phyloP scores from a whole-genome alignment of 1,284 basidiomycete species.

The Cryptococcus sp. region DNA sequence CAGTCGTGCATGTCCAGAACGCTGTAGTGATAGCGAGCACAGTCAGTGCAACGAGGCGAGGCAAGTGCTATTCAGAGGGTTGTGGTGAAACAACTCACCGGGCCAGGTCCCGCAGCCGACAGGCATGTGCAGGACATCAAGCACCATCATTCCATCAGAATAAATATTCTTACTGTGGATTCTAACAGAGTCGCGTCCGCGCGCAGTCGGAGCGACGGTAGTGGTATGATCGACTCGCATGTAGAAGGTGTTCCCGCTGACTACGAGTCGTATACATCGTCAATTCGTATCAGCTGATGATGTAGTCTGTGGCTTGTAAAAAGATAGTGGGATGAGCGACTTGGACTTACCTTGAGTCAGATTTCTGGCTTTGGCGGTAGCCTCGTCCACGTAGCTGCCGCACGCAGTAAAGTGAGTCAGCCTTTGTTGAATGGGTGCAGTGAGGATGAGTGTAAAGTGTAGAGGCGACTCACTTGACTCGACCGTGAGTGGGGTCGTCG shows the following conservation, averaged over 20 bases:
- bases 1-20: constrained; percentile 61
- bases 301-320: too few species aligned
- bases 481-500: constrained; percentile 62
- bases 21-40: constrained; percentile 26
- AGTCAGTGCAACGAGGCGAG: neutral
- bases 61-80: neutral
- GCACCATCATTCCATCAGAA: constrained; percentile 53
- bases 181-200: constrained; percentile 47
- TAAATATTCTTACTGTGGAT: constrained; percentile 44
- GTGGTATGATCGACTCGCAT: constrained; percentile 42
- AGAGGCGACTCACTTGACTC: constrained; percentile 58
- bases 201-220: constrained; percentile 46
- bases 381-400: constrained; percentile 41
- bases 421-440: constrained; percentile 20
- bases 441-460: constrained; percentile 2
- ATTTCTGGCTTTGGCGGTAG: constrained; percentile 12
- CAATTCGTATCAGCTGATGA: too few species aligned
- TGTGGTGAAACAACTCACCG: constrained; percentile 25
- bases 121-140: constrained; percentile 63
- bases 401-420: constrained; percentile 39
- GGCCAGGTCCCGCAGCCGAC: constrained; percentile 61
- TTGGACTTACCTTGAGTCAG: neutral
- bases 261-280: too few species aligned
- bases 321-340: neutral
- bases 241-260: constrained; percentile 22